phyloP scores from a whole-genome alignment of 2,329 filamentous ascomycete species.

The Ascosphaera apis region DNA sequence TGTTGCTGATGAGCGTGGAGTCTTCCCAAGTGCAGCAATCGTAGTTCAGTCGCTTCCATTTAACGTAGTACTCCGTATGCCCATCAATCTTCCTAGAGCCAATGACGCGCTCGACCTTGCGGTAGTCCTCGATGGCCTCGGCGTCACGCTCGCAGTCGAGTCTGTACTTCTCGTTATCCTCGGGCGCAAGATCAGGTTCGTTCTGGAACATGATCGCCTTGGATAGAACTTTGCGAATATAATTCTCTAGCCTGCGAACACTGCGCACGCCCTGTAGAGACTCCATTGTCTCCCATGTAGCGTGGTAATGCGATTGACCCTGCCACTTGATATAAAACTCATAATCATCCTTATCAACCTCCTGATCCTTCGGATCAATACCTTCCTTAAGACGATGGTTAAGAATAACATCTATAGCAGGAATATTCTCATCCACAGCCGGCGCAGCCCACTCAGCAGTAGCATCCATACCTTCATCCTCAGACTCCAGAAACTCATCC shows the following conservation, averaged over 20 bases:
- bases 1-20: conserved; percentile 47
- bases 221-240: conserved; percentile 62
- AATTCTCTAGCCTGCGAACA: conserved; percentile 79
- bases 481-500: conserved; percentile 28
- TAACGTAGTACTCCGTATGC: conserved; percentile 73
- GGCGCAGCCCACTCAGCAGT: conserved; percentile 48
- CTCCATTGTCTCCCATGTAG: conserved; percentile 75
- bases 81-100: conserved; percentile 58
- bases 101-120: conserved; percentile 81
- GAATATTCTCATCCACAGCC: conserved; percentile 46
- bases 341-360: conserved; percentile 41
- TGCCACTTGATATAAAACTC: conserved; percentile 95
- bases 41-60: conserved; percentile 90
- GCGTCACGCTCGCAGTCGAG: conserved; percentile 83
- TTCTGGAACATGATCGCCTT: conserved; percentile 57
- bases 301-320: conserved; percentile 80
- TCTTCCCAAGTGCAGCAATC: conserved; percentile 89
- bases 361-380: conserved; percentile 18
- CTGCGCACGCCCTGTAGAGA: conserved; percentile 56
- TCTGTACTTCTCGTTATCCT: conserved; percentile 82
- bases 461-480: conserved; percentile 35
- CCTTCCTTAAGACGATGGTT: conserved; percentile 62
- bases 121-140: conserved; percentile 73
- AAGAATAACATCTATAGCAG: conserved; percentile 76
- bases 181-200: conserved; percentile 50